Percentiles rank a stretch among this genome's conserved stretches.
Conservation (phyloP, 129 eudicot species). For the Saussurea involucrata region DNA sequence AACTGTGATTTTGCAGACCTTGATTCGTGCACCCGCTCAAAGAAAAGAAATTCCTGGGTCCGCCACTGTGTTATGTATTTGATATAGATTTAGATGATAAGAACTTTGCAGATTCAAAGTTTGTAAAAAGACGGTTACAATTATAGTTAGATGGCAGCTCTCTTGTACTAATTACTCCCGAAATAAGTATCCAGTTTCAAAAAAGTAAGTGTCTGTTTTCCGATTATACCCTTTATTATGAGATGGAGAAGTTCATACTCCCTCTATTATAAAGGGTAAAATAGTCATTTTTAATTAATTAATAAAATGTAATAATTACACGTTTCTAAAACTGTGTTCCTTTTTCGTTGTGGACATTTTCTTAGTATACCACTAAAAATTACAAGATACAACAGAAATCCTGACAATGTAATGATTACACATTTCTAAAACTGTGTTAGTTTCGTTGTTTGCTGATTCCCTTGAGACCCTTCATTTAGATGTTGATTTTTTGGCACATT, state of each 20-base stretch:
- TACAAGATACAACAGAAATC: not conserved
- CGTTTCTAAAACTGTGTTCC: not conserved
- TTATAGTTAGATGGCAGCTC: no score
- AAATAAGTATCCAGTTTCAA: no score
- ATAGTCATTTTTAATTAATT: not conserved
- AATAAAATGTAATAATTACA: not conserved
- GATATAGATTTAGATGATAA: no score
- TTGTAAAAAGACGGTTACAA: no score
- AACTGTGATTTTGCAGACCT: no score
- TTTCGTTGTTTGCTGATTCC: not conserved
- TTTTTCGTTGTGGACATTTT: not conserved
- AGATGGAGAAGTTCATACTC: not conserved
- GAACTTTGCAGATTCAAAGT: no score
- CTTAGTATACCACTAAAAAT: not conserved
- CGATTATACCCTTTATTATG: no score
- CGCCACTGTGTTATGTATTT: no score
- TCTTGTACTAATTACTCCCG: no score
- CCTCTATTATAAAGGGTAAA: not conserved
- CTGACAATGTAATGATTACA: not conserved
- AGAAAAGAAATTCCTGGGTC: no score
- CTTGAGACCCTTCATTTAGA: not conserved
- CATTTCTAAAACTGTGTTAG: not conserved
- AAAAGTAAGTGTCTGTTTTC: not conserved
- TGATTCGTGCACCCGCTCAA: no score
- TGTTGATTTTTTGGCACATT: not conserved